A percentile compares a stretch with the other conserved stretches of the same genome.
These are phyloP conservation scores for Persicaria maculosa DNA, from an alignment of 148 eudicot species.

Conservation along the genomic window DNA sequence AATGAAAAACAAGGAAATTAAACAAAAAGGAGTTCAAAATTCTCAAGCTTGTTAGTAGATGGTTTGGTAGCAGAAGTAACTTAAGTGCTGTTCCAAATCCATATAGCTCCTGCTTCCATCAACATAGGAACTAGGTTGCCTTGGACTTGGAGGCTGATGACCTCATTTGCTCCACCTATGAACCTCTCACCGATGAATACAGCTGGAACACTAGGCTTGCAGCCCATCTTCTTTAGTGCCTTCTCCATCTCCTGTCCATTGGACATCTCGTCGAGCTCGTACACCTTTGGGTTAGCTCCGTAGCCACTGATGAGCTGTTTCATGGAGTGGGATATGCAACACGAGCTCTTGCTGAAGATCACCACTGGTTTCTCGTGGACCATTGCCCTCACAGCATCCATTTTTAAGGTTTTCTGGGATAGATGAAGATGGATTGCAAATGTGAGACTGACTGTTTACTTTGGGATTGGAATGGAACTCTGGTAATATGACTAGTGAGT, in stretches of 20 bases:
- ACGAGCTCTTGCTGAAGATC: slow-evolving; percentile 32
- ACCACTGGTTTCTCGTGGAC: slow-evolving; percentile 32
- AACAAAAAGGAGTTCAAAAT: neutral
- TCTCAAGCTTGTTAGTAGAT: neutral
- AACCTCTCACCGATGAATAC: neutral
- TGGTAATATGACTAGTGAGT: neutral
- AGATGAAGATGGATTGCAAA: neutral
- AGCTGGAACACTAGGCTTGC: slow-evolving; percentile 23
- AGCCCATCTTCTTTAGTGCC: slow-evolving; percentile 24
- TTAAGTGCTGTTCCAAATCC: neutral
- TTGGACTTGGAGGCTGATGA: neutral
- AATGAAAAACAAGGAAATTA: neutral
- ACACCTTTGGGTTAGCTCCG: slow-evolving; percentile 38
- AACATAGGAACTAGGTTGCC: too few species aligned
- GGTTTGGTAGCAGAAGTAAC: neutral
- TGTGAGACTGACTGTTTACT: neutral
- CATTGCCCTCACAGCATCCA: neutral
- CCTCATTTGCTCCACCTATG: neutral
- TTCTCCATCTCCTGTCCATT: slow-evolving; percentile 16
- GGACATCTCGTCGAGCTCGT: slow-evolving; percentile 41
- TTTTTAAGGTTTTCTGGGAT: neutral
- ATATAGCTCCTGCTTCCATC: too few species aligned
- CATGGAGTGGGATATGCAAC: slow-evolving; percentile 26
- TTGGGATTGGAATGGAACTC: neutral
- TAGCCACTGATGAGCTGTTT: slow-evolving; percentile 30